These are phyloP conservation scores for Zalerion maritima DNA, from an alignment of 495 filamentous ascomycete species.

Conservation along the genomic window DNA sequence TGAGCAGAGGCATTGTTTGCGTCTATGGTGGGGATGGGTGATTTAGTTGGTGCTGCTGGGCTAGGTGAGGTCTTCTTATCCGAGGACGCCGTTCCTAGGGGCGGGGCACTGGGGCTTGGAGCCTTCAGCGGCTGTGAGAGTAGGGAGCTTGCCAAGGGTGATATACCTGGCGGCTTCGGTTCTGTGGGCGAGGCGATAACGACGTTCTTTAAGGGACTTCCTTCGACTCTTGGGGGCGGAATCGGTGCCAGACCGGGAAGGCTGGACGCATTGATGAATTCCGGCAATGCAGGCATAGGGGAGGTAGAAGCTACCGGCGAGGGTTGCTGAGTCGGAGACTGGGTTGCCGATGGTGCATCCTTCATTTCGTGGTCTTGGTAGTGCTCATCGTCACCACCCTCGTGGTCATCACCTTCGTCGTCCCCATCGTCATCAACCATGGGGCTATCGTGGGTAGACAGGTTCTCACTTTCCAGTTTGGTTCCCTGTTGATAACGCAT, in stretches of 20 bases:
- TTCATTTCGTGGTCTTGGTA: constrained; percentile 13
- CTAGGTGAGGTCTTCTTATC: no score
- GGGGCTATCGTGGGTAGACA: constrained; percentile 25
- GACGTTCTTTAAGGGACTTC: constrained; percentile 33
- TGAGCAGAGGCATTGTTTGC: no score
- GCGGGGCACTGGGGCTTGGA: background rate
- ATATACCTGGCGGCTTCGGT: constrained; percentile 1
- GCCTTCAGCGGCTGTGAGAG: background rate
- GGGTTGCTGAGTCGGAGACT: constrained; percentile 1
- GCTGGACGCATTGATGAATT: constrained; percentile 2
- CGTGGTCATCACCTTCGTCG: constrained; percentile 41
- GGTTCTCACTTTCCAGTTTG: constrained; percentile 27
- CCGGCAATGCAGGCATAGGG: constrained; percentile 8
- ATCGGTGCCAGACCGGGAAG: constrained; percentile 10
- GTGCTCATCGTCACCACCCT: constrained; percentile 26
- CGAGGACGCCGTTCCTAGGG: background rate
- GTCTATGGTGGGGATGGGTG: no score
- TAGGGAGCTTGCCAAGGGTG: background rate
- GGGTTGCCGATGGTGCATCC: constrained; percentile 11
- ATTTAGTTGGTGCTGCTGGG: no score
- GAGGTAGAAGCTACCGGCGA: constrained; percentile 1
- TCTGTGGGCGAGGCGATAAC: constrained; percentile 22
- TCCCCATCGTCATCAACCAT: constrained; percentile 42
- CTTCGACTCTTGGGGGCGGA: constrained; percentile 19
- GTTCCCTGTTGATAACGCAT: no score